phyloP scores from a whole-genome alignment of 2,329 filamentous ascomycete genomes.

The Hypocrella siamensis region DNA sequence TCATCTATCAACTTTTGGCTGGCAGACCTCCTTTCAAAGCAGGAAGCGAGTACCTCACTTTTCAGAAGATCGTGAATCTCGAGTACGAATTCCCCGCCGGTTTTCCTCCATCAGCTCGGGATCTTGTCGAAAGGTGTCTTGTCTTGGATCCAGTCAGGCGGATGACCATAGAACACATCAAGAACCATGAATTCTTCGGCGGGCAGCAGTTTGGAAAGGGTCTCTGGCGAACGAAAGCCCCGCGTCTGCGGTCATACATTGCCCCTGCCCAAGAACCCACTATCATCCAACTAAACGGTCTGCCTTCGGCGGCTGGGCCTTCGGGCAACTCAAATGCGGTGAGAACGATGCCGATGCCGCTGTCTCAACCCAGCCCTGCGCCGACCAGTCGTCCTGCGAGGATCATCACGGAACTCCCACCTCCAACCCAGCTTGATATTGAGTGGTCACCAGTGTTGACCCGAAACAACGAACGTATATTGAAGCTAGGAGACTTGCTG shows the following conservation, averaged over 20 bases:
- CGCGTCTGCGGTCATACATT: conserved; percentile 69
- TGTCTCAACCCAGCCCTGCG: conserved; percentile 22
- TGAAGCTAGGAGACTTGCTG: conserved; percentile 83
- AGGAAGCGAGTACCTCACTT: conserved; percentile 88
- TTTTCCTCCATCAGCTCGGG: conserved; percentile 73
- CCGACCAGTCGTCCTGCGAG: conserved; percentile 48
- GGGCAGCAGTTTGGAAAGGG: conserved; percentile 70
- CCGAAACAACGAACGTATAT: conserved; percentile 77
- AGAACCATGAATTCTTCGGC: conserved; percentile 90
- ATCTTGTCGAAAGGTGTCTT: conserved; percentile 78
- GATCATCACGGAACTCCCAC: conserved; percentile 86
- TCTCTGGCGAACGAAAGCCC: conserved; percentile 82
- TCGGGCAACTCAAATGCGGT: conserved; percentile 11
- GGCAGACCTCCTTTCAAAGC: conserved; percentile 96
- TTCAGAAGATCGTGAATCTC: conserved; percentile 90
- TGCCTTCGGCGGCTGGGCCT: conserved; percentile 11
- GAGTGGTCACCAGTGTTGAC: conserved; percentile 97
- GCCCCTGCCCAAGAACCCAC: conserved; percentile 60
- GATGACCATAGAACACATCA: conserved; percentile 88
- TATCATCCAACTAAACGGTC: conserved; percentile 57
- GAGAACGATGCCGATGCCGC: conserved; percentile 18
- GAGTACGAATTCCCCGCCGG: conserved; percentile 88
- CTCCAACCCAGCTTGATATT: conserved; percentile 92
- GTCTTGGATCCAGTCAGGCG: conserved; percentile 76
- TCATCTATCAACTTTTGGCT: conserved; percentile 88